These are phyloP conservation scores for Microdochium trichocladiopsis DNA, from an alignment of 2,329 filamentous ascomycete species.

Conservation along the genomic window DNA sequence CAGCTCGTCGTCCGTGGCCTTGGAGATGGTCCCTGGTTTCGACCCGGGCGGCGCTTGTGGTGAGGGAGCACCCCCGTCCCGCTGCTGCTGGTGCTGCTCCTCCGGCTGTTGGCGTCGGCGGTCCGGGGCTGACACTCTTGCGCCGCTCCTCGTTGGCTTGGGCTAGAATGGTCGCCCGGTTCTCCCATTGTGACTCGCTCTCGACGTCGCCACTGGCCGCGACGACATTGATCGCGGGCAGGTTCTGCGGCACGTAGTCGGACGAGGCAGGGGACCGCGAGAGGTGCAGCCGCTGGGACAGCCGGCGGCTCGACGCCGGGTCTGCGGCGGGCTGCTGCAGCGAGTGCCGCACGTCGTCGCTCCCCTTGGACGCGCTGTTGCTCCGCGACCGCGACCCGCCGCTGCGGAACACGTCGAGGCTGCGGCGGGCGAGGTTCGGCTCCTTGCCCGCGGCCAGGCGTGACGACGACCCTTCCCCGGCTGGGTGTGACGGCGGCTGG, in stretches of 20 bases:
- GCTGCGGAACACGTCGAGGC: constrained; percentile 37
- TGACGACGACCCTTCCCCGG: constrained; percentile 6
- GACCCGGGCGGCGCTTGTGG: too few relatives aligned
- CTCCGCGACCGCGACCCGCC: constrained; percentile 38
- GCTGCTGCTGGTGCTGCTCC: too few relatives aligned
- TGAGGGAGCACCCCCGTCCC: too few relatives aligned
- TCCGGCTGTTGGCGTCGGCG: constrained; percentile 8
- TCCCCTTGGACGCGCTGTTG: constrained; percentile 31
- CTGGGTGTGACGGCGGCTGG: constrained; percentile 50
- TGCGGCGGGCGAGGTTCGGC: constrained; percentile 29
- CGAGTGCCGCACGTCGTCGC: constrained; percentile 21
- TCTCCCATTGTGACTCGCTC: constrained; percentile 78
- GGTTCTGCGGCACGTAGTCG: constrained; percentile 68
- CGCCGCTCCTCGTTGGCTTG: constrained; percentile 47
- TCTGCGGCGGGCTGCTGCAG: constrained; percentile 18
- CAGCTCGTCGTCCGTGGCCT: constrained; percentile 62
- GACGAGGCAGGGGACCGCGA: constrained; percentile 52
- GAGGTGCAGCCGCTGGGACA: constrained; percentile 67
- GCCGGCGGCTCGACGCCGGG: constrained; percentile 27
- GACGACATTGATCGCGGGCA: constrained; percentile 62
- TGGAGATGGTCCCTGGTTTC: constrained; percentile 30
- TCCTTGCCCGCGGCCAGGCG: constrained; percentile 15
- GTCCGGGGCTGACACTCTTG: constrained; percentile 17
- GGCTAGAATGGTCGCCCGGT: constrained; percentile 83
- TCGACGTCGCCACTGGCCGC: constrained; percentile 32